These are phyloP conservation scores for Auricularia sp. DNA, from an alignment of 768 basidiomycete species.

Conservation along the genomic window DNA sequence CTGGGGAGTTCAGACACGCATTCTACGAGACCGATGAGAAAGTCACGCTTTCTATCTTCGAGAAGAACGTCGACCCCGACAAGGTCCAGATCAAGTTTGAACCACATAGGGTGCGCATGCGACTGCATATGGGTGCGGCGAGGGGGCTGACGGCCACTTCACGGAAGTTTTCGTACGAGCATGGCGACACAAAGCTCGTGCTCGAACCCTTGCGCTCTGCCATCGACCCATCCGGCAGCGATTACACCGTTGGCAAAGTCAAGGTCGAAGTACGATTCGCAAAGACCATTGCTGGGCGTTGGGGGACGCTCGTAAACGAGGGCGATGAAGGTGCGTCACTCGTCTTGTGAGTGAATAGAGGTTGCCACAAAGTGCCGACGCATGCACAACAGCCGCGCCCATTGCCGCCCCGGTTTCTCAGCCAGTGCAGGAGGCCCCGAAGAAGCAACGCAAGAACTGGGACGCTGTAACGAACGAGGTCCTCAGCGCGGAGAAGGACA, in stretches of 20 bases:
- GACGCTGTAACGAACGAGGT: slow-evolving; percentile 67
- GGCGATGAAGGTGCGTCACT: slow-evolving; percentile 50
- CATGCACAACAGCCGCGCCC: slow-evolving; percentile 7
- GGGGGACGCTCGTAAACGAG: slow-evolving; percentile 70
- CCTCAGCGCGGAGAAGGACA: slow-evolving; percentile 58
- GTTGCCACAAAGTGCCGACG: slow-evolving; percentile 2
- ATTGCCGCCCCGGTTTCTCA: slow-evolving; percentile 24
- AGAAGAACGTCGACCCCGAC: slow-evolving; percentile 60
- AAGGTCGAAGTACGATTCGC: slow-evolving; percentile 78
- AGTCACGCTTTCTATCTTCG: slow-evolving; percentile 65
- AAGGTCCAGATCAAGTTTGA: slow-evolving; percentile 54
- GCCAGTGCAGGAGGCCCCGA: slow-evolving; percentile 18
- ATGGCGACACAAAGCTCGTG: slow-evolving; percentile 60
- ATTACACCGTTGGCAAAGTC: slow-evolving; percentile 65
- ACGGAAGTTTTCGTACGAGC: slow-evolving; percentile 29
- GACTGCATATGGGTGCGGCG: background rate
- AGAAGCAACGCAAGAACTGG: slow-evolving; percentile 70
- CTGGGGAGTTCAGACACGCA: slow-evolving; percentile 47
- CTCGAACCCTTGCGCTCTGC: slow-evolving; percentile 76
- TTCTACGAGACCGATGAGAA: slow-evolving; percentile 81
- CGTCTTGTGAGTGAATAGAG: no score
- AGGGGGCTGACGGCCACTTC: background rate
- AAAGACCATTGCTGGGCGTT: slow-evolving; percentile 58
- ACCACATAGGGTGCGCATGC: slow-evolving; percentile 42
- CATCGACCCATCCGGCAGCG: slow-evolving; percentile 55